Evolutionary conservation across 1,284 basidiomycete species (phyloP), one percentile per base, ranked within the genome.

Genomic region (Xerocomus amazonicus): DNA sequence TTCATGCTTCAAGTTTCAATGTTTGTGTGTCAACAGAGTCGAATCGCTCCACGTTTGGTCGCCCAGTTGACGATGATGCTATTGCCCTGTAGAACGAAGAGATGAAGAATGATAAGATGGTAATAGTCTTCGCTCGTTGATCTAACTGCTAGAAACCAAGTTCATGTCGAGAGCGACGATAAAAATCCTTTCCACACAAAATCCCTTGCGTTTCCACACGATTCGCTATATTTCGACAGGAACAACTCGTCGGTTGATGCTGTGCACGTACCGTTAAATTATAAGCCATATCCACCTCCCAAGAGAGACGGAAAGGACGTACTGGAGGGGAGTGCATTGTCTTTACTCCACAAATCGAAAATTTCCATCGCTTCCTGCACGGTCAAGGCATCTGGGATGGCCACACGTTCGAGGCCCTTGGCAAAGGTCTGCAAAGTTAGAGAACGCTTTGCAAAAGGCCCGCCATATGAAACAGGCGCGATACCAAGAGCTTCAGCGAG

Each of bases 171-270:
- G 35, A 79, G 57, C 17, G 73, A 74, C 2, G 69, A 61, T 54
- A 89, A 64, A 31, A 90, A 56, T 3, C 87, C 87, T 53, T 80
- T 83, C 81, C 83, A 81, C 33, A 90, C 83, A 58, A 90, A 89
- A 48, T 82, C 79, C 49, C 86, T 73, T 19, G 87, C 73, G 62
- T 90, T 90, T 42, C 87, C 88, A 45, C 75, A 76, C 9, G 84
- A 77, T 61, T 89, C 85, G 3, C 79, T 77, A 58, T 86, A 90
- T 66, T 88, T 88, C 9, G 80, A 69, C 59, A 90, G 65, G 68
- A 90, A 90, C 9, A 80, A 55, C 61, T 85, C 83, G 57, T 90
- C 87, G 37, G 75, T 78, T 12, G 71, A 62, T 10, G 59, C 79
- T 81, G 31, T 16, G 27, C 9, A 27, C 14, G 13, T n/a, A 44